Base-by-base conservation (phyloP, 1,139 yeast species). In the Yamadazyma aaseri region DNA sequence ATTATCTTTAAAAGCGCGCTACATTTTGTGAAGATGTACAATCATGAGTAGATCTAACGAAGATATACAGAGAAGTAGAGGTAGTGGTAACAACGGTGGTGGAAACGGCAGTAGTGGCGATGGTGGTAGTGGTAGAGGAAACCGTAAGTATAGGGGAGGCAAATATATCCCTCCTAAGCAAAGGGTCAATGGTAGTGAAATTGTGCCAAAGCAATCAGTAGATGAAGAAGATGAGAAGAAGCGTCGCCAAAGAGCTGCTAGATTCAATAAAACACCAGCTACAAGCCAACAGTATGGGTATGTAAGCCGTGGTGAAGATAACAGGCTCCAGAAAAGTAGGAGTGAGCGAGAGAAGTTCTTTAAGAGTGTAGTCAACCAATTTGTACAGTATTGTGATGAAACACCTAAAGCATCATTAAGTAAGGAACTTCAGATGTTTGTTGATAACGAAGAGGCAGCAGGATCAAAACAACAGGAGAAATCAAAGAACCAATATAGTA, bases 301-400 rank as follows among this genome's bases (percentile, higher is more conserved):
- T 29, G 56, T 76, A 2, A 78, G 85, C 43, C 58, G 85, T 34
- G 85, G 85, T 1, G 83, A 77, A 36, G 83, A 76, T 41, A 51
- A 53, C 32, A 51, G 74, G 27, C 56, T 79, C 17, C 79, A 73
- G 41, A 46, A 59, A n/a, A 73, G 72, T 44, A 53, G 53, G 10
- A 37, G 42, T 5, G 75, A 66, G 10, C 54, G 81, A 39, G 51
- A 49, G 12, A 53, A 45, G 20, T 71, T 58, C 39, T 77, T 71
- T 45, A 50, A 50, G 3, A 42, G 51, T 20, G 67, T 76, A 6
- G 49, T 71, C 15, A 40, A 39, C 10, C 47, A 52, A 5, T 68
- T 68, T 36, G 46, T 55, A 2, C 33, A 36, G 10, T 62, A 57
- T 39, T 61, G 69, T 37, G 51, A 54, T 16, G 5, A 11, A 22